Percentiles rank a stretch among this genome's conserved stretches.
These are phyloP conservation scores for Canna indica DNA, from an alignment of 176 grass and related monocot species.

Conservation along the genomic window DNA sequence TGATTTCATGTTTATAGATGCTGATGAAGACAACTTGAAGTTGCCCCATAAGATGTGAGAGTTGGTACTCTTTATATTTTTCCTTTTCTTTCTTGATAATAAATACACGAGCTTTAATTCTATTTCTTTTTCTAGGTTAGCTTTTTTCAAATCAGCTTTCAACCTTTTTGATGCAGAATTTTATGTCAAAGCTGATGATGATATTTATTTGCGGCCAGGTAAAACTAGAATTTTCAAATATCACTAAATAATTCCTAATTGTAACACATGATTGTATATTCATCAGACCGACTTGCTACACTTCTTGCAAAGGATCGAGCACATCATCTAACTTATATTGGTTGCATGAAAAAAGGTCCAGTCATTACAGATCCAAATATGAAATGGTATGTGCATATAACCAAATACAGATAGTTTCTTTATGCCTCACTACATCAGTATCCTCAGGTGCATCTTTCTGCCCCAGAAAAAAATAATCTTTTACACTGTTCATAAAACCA, in stretches of 20 bases:
- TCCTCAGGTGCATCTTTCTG: not conserved
- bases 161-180: conserved; percentile 86
- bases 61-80: not conserved
- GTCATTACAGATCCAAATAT: conserved; percentile 84
- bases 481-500: conserved; percentile 15
- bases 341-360: conserved; percentile 99
- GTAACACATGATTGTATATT: not conserved
- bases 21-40: conserved; percentile 65
- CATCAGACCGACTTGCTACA: conserved; percentile 87
- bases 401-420: not conserved
- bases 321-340: conserved; percentile 64
- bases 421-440: conserved; percentile 1
- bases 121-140: conserved; percentile 50
- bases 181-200: conserved; percentile 88
- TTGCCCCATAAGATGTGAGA: conserved; percentile 76
- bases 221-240: conserved; percentile 21
- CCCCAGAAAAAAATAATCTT: not conserved
- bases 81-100: not conserved
- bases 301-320: conserved; percentile 83
- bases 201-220: conserved; percentile 97
- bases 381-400: conserved; percentile 73
- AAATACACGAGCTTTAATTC: conserved; percentile 1
- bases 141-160: conserved; percentile 95
- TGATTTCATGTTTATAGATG: conserved; percentile 90
- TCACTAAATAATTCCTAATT: conserved; percentile 14